These are phyloP conservation scores for Panus rudis DNA, from an alignment of 768 basidiomycete genomes.

Conservation along the genomic window DNA sequence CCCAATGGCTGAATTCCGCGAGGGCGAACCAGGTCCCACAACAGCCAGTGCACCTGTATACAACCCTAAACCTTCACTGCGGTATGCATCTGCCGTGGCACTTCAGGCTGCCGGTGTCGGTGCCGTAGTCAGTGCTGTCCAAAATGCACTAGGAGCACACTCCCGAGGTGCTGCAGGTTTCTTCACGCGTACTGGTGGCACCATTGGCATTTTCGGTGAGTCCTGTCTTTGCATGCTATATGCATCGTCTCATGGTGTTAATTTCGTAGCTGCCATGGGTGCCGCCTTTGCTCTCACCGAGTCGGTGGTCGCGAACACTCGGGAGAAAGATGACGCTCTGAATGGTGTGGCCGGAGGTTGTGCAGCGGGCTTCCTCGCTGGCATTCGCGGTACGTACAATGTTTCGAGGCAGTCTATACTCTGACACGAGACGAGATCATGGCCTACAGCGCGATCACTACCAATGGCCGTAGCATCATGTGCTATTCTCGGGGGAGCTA, in stretches of 20 bases:
- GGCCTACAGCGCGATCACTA: constrained; percentile 63
- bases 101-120: constrained; percentile 64
- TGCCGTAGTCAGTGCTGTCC: constrained; percentile 61
- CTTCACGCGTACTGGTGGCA: constrained; percentile 79
- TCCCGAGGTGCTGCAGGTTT: constrained; percentile 79
- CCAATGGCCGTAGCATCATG: constrained; percentile 79
- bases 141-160: constrained; percentile 77
- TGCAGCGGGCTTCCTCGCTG: constrained; percentile 89
- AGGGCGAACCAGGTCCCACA: constrained; percentile 7
- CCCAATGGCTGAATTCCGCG: constrained; percentile 18
- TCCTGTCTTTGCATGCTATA: too few species aligned
- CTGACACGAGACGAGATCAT: constrained; percentile 1
- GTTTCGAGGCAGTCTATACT: background rate
- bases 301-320: constrained; percentile 70
- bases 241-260: too few species aligned
- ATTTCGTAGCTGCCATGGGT: constrained; percentile 73
- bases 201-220: constrained; percentile 94
- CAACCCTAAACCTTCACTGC: constrained; percentile 47
- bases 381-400: constrained; percentile 59
- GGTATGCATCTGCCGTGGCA: constrained; percentile 49
- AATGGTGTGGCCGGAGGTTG: constrained; percentile 86
- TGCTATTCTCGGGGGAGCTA: constrained; percentile 65
- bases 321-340: constrained; percentile 69
- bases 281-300: constrained; percentile 81
- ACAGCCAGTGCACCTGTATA: constrained; percentile 19